Evolutionary conservation across 345 rosid species (phyloP).

Genomic region (Gossypium turneri): DNA sequence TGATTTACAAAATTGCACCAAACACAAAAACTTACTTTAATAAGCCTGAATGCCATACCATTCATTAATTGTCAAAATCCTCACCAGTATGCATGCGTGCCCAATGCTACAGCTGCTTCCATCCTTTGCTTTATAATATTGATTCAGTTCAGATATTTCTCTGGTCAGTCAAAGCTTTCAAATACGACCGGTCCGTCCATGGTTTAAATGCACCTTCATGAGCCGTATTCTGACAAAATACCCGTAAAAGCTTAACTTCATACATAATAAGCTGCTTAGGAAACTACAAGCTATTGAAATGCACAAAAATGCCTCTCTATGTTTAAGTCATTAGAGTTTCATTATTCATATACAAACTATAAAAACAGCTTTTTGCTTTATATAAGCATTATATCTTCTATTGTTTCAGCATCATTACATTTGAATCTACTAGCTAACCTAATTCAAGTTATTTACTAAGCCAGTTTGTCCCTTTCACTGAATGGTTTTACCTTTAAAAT

Average conservation of each 20-base stretch:
- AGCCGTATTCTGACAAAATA: conserved; percentile 36
- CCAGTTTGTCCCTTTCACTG: neutral
- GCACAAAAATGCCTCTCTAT: neutral
- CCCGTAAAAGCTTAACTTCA: neutral
- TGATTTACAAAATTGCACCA: no score
- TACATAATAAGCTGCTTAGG: neutral
- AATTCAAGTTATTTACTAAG: neutral
- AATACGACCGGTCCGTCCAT: conserved; percentile 41
- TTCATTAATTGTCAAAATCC: neutral
- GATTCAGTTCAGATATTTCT: neutral
- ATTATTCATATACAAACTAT: no score
- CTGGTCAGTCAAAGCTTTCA: conserved; percentile 17
- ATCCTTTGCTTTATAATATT: neutral
- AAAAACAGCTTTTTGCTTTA: no score
- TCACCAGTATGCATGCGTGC: neutral
- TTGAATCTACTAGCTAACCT: neutral
- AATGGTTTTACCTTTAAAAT: no score
- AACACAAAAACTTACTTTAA: neutral
- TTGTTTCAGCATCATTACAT: neutral
- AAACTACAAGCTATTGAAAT: neutral
- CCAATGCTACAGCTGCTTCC: neutral
- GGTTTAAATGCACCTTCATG: conserved; percentile 52
- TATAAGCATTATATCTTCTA: neutral
- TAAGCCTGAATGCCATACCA: neutral
- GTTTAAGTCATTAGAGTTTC: neutral